A percentile compares a stretch with the other conserved stretches of the same genome.
Conservation (phyloP, 345 rosid genomes). For the Hibiscus tridactylites region DNA sequence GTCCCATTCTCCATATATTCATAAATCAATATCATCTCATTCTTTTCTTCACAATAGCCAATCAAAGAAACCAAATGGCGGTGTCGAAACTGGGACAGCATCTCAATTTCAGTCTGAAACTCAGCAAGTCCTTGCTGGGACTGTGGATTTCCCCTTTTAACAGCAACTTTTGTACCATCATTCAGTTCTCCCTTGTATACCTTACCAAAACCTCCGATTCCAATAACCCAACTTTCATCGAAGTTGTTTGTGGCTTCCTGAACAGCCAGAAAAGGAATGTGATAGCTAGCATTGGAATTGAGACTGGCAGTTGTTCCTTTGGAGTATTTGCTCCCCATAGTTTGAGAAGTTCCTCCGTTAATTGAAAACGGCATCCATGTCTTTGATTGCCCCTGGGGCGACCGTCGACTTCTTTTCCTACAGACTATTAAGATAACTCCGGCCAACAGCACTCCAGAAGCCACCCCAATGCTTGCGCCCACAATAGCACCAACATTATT, state of each 20-base stretch:
- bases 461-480: constrained; percentile 35
- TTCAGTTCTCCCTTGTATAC: constrained; percentile 58
- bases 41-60: constrained; percentile 67
- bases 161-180: constrained; percentile 61
- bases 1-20: constrained; percentile 80
- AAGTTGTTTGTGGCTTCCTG: constrained; percentile 67
- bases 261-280: constrained; percentile 44
- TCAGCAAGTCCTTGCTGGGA: constrained; percentile 77
- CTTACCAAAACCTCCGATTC: constrained; percentile 77
- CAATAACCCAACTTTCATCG: constrained; percentile 55
- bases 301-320: constrained; percentile 42
- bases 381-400: constrained; percentile 37
- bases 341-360: constrained; percentile 31
- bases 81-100: constrained; percentile 72
- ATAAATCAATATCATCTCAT: constrained; percentile 70
- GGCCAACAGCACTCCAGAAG: constrained; percentile 29
- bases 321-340: constrained; percentile 46
- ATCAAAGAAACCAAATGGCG: constrained; percentile 75
- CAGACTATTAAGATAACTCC: constrained; percentile 29
- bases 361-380: constrained; percentile 57
- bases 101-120: constrained; percentile 71
- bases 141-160: constrained; percentile 62
- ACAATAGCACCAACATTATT: constrained; percentile 31
- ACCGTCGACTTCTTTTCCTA: constrained; percentile 27
- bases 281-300: constrained; percentile 37